Evolutionary conservation across 345 rosid species (phyloP), one percentile per base, ranked within the genome.

Genomic region (Crucihimalaya himalaica): DNA sequence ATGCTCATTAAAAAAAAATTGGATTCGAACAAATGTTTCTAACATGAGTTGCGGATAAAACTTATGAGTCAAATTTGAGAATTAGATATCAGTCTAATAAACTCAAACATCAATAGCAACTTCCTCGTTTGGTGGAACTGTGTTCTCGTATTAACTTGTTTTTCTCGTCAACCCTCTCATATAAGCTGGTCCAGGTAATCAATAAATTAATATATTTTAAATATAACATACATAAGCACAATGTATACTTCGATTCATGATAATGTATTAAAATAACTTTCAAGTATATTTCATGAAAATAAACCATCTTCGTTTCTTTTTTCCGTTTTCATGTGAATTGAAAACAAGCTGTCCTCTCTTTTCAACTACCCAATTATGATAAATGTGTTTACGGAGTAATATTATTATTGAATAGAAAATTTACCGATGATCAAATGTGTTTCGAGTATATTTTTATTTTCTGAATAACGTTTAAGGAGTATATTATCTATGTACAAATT

Each of bases 61-160:
- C 21, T 15, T 21, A 34, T 20, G 70, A 50, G 46, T 66, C 29
- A 18, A 16, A 55, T 68, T 27, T 19, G 39, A 67, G 37, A 54
- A 54, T 25, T 14, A 42, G 2, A 31, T 55, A 42, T 29, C 42
- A 68, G 46, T 42, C 47, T 31, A 58, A 20, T 16, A 45, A 58
- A 35, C 29, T 50, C 67, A 71, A 71, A 16, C 31, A 50, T 16
- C 16, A 71, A 25, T 8, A 27, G 11, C 39, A 71, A 16, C 29
- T 61, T 72, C 70, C 76, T 53, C 27, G 10, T 72, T 72, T 72
- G 76, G 63, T 72, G 70, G 63, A 62, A 63, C 55, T 37, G 37
- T 47, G 67, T 25, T 60, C 74, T 70, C 34, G 27, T 20, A 57
- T 19, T 27, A 54, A 8, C 18, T 12, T 25, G n/a, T n/a, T 50